Conservation (phyloP, 192 early-diverging fungal species). For the Phlyctochytrium bullatum region DNA sequence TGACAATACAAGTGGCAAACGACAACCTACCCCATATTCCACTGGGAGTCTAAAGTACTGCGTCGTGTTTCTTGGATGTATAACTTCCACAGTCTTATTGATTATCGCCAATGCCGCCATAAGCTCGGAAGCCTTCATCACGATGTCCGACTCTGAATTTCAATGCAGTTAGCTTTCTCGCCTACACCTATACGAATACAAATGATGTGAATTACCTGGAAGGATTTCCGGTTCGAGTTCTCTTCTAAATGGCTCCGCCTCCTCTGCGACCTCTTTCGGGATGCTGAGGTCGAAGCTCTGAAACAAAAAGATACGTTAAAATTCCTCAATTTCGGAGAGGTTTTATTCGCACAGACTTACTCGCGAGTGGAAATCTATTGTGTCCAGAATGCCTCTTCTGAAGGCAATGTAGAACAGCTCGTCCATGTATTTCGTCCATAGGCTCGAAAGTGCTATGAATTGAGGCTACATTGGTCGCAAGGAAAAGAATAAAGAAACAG, state of each 20-base stretch:
- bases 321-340: not conserved
- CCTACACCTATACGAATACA: not conserved
- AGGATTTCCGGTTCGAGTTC: slow-evolving; percentile 56
- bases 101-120: slow-evolving; percentile 47
- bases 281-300: slow-evolving; percentile 43
- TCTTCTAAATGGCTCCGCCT: slow-evolving; percentile 29
- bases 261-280: slow-evolving; percentile 21
- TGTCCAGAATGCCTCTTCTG: slow-evolving; percentile 49
- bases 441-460: slow-evolving; percentile 50
- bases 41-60: slow-evolving; percentile 54
- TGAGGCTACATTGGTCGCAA: slow-evolving; percentile 36
- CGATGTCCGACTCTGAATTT: slow-evolving; percentile 38
- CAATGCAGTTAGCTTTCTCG: slow-evolving; percentile 1
- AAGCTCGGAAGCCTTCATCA: slow-evolving; percentile 40
- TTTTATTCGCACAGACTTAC: slow-evolving; percentile 17
- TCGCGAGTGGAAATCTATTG: slow-evolving; percentile 34
- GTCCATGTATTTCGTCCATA: slow-evolving; percentile 53
- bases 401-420: slow-evolving; percentile 56
- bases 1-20: not conserved
- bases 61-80: slow-evolving; percentile 61
- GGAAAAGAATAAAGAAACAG: not conserved
- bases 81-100: slow-evolving; percentile 50
- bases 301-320: slow-evolving; percentile 1
- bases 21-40: slow-evolving; percentile 47
- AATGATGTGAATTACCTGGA: slow-evolving; percentile 35